phyloP scores from a whole-genome alignment of 1,284 basidiomycete genomes.

The Ustilago loliicola region DNA sequence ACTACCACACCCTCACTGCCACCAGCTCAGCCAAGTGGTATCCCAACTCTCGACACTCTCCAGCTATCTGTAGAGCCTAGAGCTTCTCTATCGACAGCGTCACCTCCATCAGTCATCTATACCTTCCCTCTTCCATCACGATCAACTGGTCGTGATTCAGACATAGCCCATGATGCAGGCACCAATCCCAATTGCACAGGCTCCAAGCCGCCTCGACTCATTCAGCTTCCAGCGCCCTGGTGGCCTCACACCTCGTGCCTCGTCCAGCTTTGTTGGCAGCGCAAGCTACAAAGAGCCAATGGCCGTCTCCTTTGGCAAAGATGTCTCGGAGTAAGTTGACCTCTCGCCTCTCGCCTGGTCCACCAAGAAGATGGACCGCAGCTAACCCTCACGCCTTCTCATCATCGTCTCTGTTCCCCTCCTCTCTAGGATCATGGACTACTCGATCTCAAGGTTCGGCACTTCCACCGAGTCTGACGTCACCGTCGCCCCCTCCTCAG shows the following conservation, averaged over 20 bases:
- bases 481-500: constrained; percentile 64
- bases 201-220: constrained; percentile 41
- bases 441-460: constrained; percentile 64
- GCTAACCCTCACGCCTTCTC: constrained; percentile 1
- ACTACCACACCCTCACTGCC: neutral
- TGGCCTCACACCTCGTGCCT: constrained; percentile 47
- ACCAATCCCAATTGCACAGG: constrained; percentile 53
- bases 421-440: constrained; percentile 65
- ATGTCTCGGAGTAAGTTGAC: constrained; percentile 65
- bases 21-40: neutral
- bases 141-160: constrained; percentile 7
- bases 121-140: neutral
- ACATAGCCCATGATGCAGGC: constrained; percentile 49
- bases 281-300: constrained; percentile 65
- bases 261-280: constrained; percentile 57
- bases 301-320: constrained; percentile 66
- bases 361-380: neutral
- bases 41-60: neutral
- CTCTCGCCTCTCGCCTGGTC: neutral
- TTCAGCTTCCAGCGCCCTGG: constrained; percentile 50
- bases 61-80: neutral
- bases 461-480: constrained; percentile 67
- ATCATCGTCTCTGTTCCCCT: neutral
- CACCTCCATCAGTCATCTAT: constrained; percentile 1
- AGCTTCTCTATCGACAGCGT: constrained; percentile 11